phyloP scores from a whole-genome alignment of 441 rosid species.

The Populus tomentosa region DNA sequence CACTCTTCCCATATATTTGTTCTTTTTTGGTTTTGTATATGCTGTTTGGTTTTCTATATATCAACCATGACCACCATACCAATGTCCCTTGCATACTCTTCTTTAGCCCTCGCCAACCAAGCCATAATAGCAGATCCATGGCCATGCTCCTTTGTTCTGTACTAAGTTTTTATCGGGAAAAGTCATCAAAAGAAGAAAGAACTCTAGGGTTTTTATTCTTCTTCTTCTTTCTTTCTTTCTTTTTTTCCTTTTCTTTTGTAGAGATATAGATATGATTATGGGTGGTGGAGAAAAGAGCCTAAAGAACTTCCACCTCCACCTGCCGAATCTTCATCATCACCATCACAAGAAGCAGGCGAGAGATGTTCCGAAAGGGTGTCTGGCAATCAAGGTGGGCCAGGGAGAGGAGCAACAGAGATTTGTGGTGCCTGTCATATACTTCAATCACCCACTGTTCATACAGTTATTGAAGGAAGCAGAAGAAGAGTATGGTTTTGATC shows the following conservation, averaged over 20 bases:
- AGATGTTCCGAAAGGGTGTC: conserved; percentile 81
- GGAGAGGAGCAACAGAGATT: conserved; percentile 72
- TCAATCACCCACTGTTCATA: conserved; percentile 85
- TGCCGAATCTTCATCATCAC: conserved; percentile 34
- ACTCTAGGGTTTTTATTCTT: neutral
- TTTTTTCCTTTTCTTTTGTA: neutral
- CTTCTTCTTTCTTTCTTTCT: neutral
- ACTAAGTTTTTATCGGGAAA: neutral
- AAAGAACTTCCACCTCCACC: conserved; percentile 48
- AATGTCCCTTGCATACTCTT: conserved; percentile 31
- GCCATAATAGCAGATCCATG: conserved; percentile 23
- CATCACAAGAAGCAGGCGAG: conserved; percentile 42
- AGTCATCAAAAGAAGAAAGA: neutral
- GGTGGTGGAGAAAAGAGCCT: conserved; percentile 45
- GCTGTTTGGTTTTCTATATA: neutral
- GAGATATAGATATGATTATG: conserved; percentile 22
- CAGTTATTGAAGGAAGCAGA: conserved; percentile 81
- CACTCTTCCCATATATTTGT: conserved; percentile 6
- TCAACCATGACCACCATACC: conserved; percentile 36
- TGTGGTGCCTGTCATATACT: conserved; percentile 72
- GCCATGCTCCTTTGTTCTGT: conserved; percentile 16
- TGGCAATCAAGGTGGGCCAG: conserved; percentile 85
- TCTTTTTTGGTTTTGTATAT: conserved; percentile 8
- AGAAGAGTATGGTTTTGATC: conserved; percentile 87
- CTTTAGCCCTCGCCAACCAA: conserved; percentile 29